phyloP scores from a whole-genome alignment of 176 grass and related monocot species.

The Sorghum bicolor region DNA sequence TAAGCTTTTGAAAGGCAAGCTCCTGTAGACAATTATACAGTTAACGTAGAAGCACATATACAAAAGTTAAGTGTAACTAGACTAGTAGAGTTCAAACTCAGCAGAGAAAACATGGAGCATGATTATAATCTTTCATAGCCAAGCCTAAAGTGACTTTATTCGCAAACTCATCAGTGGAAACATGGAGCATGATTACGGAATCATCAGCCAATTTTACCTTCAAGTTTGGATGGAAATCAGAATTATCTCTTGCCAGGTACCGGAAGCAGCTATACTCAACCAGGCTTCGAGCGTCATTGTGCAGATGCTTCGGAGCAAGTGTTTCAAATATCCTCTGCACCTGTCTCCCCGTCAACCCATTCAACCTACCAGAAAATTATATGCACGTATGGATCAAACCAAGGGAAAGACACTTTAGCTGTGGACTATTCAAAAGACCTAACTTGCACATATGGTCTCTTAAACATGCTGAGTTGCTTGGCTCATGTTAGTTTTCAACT shows the following conservation, averaged over 20 bases:
- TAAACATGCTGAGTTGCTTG: not conserved
- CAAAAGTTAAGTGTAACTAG: not conserved
- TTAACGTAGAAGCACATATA: not conserved
- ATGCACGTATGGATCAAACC: slow-evolving; percentile 1
- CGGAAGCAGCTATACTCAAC: slow-evolving; percentile 98
- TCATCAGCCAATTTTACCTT: slow-evolving; percentile 57
- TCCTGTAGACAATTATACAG: slow-evolving; percentile 58
- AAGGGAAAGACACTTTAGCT: slow-evolving; percentile 3
- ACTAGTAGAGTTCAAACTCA: slow-evolving; percentile 18
- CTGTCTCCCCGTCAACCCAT: slow-evolving; percentile 75
- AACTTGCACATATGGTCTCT: not conserved
- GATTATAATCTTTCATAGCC: slow-evolving; percentile 15
- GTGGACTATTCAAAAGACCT: not conserved
- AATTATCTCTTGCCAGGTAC: slow-evolving; percentile 78
- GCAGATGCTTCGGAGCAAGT: slow-evolving; percentile 61
- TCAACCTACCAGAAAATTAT: slow-evolving; percentile 66
- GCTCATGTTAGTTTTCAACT: not conserved
- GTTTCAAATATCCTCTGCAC: slow-evolving; percentile 78
- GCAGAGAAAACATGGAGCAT: not conserved
- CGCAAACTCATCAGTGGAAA: not conserved
- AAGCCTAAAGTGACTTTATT: not conserved
- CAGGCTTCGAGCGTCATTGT: slow-evolving; percentile 66
- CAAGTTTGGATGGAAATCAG: slow-evolving; percentile 80
- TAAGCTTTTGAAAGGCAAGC: slow-evolving; percentile 87
- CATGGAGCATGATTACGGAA: not conserved